These are phyloP conservation scores for Plectosphaerella cucumerina DNA, from an alignment of 2,329 filamentous ascomycete species.

Conservation along the genomic window DNA sequence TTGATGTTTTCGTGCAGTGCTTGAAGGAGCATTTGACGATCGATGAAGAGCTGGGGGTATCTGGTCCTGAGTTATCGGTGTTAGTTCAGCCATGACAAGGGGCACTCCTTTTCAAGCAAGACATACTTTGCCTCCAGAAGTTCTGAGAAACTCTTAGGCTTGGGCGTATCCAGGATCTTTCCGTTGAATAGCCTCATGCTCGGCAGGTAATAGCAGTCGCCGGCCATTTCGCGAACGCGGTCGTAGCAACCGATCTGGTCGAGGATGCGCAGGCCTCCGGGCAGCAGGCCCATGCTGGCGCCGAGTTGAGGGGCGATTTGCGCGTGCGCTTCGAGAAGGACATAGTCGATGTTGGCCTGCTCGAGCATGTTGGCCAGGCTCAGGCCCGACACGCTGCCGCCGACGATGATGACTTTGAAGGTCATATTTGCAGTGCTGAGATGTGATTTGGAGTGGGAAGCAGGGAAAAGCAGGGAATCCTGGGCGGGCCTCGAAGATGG, in stretches of 20 bases:
- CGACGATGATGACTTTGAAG: conserved; percentile 40
- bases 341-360: conserved; percentile 38
- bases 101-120: neutral
- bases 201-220: conserved; percentile 6
- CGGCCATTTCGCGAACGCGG: conserved; percentile 16
- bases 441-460: too few relatives aligned
- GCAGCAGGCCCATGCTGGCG: conserved; percentile 39
- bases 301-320: conserved; percentile 41
- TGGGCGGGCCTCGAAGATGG: too few relatives aligned
- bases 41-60: conserved; percentile 28
- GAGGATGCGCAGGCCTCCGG: conserved; percentile 38
- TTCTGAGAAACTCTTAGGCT: conserved; percentile 3
- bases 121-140: conserved; percentile 4
- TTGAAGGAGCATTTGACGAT: conserved; percentile 29
- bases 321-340: conserved; percentile 39
- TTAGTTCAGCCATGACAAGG: neutral
- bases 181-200: conserved; percentile 4
- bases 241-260: conserved; percentile 39
- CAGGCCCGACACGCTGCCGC: conserved; percentile 43
- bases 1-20: conserved; percentile 26
- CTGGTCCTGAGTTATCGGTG: conserved; percentile 12
- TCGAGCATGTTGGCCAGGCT: conserved; percentile 32
- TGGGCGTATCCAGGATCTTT: conserved; percentile 14
- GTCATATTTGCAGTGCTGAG: conserved; percentile 6
- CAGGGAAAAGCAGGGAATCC: too few relatives aligned